Conservation (phyloP, 1,139 yeast species). For the Yamadazyma blattariae region DNA sequence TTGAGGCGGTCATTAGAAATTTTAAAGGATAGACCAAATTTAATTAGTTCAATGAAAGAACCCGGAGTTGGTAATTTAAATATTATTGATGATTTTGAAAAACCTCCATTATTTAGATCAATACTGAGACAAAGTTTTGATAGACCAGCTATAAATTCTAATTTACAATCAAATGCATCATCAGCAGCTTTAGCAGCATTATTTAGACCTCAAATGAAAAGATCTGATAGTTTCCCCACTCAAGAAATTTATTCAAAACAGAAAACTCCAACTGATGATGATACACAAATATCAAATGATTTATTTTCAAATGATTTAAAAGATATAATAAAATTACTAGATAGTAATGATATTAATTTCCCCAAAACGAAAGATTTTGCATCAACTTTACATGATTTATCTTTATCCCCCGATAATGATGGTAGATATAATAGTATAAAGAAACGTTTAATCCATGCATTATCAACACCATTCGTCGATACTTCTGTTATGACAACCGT, state of each 20-base stretch:
- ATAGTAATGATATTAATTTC: constrained; percentile 28
- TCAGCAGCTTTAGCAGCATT: constrained; percentile 64
- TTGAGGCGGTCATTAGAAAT: constrained; percentile 75
- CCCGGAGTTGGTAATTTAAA: neutral
- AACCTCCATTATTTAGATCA: neutral
- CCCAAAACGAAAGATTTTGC: constrained; percentile 41
- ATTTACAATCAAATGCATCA: constrained; percentile 50
- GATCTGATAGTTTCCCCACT: constrained; percentile 39
- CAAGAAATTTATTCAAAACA: constrained; percentile 18
- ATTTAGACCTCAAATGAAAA: constrained; percentile 39
- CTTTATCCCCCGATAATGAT: constrained; percentile 33
- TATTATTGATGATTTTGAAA: neutral
- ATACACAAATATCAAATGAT: constrained; percentile 2
- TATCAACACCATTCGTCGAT: constrained; percentile 75
- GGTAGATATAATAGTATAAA: constrained; percentile 41
- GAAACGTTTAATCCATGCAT: constrained; percentile 57
- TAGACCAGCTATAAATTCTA: neutral
- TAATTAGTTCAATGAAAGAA: constrained; percentile 26
- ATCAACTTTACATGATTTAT: constrained; percentile 54
- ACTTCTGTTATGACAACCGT: constrained; percentile 41
- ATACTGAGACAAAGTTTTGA: neutral
- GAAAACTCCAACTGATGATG: neutral
- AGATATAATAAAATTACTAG: constrained; percentile 44
- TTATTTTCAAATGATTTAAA: constrained; percentile 32
- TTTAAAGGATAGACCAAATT: constrained; percentile 58